Conservation (phyloP, 768 basidiomycete species). For the Lactifluus rugatus region DNA sequence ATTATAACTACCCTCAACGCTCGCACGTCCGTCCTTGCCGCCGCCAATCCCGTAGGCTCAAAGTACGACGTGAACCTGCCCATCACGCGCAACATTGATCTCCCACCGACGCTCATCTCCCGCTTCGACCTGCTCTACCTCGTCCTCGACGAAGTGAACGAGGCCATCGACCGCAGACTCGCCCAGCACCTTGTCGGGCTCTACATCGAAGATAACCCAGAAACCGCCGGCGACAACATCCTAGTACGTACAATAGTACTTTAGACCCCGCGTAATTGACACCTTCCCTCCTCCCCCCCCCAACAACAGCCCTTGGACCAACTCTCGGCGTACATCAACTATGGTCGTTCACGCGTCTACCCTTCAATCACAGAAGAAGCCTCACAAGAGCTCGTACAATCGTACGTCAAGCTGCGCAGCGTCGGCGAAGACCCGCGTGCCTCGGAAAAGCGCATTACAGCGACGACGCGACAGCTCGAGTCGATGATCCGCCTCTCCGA, state of each 20-base stretch:
- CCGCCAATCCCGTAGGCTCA: constrained; percentile 93
- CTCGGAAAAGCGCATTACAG: constrained; percentile 91
- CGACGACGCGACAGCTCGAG: constrained; percentile 95
- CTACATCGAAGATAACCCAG: constrained; percentile 86
- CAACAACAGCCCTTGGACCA: constrained; percentile 85
- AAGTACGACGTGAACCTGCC: constrained; percentile 90
- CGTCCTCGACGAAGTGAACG: constrained; percentile 91
- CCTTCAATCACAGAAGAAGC: constrained; percentile 84
- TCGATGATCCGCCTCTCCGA: constrained; percentile 94
- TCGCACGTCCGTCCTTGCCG: constrained; percentile 94
- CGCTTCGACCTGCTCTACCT: constrained; percentile 96
- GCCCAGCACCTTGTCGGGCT: constrained; percentile 90
- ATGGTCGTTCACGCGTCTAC: constrained; percentile 76
- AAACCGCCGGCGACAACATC: constrained; percentile 55
- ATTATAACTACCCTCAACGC: constrained; percentile 98
- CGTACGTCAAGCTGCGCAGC: constrained; percentile 91
- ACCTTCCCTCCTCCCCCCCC: too few relatives aligned
- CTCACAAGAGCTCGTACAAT: constrained; percentile 68
- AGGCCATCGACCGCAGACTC: constrained; percentile 70
- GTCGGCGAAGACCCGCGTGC: constrained; percentile 83
- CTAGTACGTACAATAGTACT: constrained; percentile 43
- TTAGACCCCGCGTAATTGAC: too few relatives aligned
- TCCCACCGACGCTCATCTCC: constrained; percentile 95
- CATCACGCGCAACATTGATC: constrained; percentile 91
- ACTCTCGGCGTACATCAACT: constrained; percentile 90